Evolutionary conservation across 495 filamentous ascomycete genomes (phyloP).

Genomic region (Neurospora sp.): DNA sequence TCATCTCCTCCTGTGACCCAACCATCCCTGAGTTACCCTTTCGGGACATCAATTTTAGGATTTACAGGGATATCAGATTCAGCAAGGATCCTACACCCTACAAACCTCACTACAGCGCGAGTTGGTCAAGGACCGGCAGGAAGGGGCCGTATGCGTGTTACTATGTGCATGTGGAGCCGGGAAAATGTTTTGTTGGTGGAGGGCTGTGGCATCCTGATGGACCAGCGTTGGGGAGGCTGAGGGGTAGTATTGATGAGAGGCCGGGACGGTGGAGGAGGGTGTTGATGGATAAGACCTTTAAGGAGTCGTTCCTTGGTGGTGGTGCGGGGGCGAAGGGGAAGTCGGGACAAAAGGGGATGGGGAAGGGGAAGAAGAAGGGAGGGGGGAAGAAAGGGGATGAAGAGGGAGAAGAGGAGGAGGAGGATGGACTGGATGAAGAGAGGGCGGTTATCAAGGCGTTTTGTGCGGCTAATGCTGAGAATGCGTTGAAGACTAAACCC

Average conservation of each 20-base stretch:
- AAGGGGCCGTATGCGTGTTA: conserved; percentile 84
- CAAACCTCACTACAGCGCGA: conserved; percentile 77
- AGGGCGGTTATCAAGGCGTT: conserved; percentile 51
- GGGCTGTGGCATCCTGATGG: conserved; percentile 71
- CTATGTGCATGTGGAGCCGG: conserved; percentile 46
- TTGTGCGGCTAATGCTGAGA: conserved; percentile 52
- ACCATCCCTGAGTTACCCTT: conserved; percentile 76
- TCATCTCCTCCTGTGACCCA: conserved; percentile 53
- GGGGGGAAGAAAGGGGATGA: not conserved
- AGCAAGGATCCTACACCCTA: conserved; percentile 74
- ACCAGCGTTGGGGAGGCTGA: conserved; percentile 48
- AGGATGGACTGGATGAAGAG: not conserved
- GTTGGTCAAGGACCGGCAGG: conserved; percentile 76
- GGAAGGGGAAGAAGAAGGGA: not conserved
- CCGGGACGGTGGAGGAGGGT: conserved; percentile 56
- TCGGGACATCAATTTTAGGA: conserved; percentile 79
- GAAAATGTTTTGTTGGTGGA: conserved; percentile 47
- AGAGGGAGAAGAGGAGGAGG: not conserved
- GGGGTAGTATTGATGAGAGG: conserved; percentile 62
- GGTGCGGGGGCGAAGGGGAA: conserved; percentile 34
- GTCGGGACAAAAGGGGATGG: not conserved
- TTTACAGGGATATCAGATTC: conserved; percentile 75
- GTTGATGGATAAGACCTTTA: conserved; percentile 47
- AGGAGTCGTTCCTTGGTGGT: conserved; percentile 52
- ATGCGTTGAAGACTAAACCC: conserved; percentile 73